Conservation (phyloP, 768 basidiomycete species). For the Cyclocybe cylindracea region DNA sequence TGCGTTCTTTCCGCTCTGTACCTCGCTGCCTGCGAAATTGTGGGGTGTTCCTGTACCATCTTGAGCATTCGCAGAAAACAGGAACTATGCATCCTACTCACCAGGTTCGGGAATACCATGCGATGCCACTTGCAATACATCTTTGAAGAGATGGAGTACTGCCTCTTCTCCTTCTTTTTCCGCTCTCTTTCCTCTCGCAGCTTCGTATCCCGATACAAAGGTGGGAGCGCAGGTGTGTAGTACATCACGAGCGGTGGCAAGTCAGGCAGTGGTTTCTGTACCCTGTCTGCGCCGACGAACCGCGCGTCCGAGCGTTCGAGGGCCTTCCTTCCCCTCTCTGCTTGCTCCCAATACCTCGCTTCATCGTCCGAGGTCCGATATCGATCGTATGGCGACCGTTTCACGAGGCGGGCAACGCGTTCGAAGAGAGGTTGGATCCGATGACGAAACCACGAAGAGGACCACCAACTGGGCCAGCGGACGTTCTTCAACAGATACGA, state of each 20-base stretch:
- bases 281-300: slow-evolving; percentile 9
- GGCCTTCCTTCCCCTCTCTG: slow-evolving; percentile 2
- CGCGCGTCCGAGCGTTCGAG: slow-evolving; percentile 20
- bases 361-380: slow-evolving; percentile 12
- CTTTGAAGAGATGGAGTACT: slow-evolving; percentile 5
- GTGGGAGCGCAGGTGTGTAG: slow-evolving; percentile 20
- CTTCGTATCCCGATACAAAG: slow-evolving; percentile 4
- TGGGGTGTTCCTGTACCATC: slow-evolving; percentile 12
- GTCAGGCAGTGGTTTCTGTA: neutral
- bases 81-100: neutral
- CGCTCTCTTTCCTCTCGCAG: neutral
- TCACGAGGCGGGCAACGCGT: too few relatives aligned
- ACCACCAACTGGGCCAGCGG: neutral
- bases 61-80: neutral
- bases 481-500: too few relatives aligned
- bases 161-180: neutral
- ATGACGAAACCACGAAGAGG: neutral
- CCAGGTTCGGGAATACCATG: slow-evolving; percentile 16
- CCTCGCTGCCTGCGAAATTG: slow-evolving; percentile 7
- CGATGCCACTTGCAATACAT: slow-evolving; percentile 20
- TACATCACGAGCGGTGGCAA: slow-evolving; percentile 21
- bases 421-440: too few relatives aligned
- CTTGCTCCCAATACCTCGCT: slow-evolving; percentile 17
- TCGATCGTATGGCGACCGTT: neutral
- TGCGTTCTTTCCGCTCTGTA: slow-evolving; percentile 8